Evolutionary conservation across 306 rosid species (phyloP).

Genomic region (Fagus crenata): DNA sequence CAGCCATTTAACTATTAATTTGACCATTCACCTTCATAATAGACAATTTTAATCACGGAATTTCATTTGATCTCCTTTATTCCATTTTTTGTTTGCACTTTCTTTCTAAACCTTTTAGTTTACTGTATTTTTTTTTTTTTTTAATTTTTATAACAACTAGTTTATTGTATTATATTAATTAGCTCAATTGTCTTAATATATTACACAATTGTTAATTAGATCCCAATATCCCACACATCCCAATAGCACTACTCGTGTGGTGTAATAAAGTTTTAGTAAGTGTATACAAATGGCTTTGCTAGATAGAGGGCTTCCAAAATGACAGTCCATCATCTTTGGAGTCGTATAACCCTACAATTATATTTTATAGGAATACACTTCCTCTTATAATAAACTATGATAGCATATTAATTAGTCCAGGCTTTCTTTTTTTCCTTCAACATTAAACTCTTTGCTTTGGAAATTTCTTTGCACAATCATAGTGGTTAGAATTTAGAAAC

Average conservation of each 20-base stretch:
- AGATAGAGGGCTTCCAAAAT: neutral
- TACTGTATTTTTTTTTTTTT: neutral
- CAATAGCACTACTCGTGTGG: neutral
- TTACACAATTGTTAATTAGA: neutral
- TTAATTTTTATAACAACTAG: neutral
- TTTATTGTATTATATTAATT: neutral
- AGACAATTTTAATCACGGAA: neutral
- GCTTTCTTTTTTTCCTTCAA: too few species aligned
- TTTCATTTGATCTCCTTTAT: neutral
- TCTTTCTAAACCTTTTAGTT: neutral
- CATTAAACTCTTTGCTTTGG: too few species aligned
- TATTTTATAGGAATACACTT: neutral
- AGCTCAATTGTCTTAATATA: neutral
- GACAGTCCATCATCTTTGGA: slow-evolving; percentile 3
- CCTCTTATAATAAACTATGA: neutral
- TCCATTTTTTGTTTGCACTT: neutral
- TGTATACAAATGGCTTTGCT: slow-evolving; percentile 3
- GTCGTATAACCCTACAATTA: neutral
- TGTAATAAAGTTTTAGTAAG: neutral
- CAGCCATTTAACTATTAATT: neutral
- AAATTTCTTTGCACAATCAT: too few species aligned
- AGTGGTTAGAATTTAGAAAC: too few species aligned
- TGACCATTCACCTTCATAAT: neutral
- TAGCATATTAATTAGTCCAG: too few species aligned
- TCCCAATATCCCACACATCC: neutral